Conservation (phyloP, 345 rosid genomes). For the Eucalyptus shirleyi region DNA sequence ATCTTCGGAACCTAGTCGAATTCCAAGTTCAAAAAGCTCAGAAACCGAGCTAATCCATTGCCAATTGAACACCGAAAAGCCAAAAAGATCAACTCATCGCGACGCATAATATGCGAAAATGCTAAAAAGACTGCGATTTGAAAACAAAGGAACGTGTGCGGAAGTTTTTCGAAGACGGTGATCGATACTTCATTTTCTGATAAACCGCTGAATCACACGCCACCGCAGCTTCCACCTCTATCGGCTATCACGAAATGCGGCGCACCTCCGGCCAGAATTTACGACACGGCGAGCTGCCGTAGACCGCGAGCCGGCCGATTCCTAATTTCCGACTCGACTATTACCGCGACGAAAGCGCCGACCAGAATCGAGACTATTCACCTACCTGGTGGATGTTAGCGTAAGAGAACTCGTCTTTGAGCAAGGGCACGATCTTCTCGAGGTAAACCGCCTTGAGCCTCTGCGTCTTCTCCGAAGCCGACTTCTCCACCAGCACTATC, state of each 20-base stretch:
- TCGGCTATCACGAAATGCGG: background rate
- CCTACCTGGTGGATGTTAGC: constrained; percentile 85
- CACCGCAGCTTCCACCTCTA: background rate
- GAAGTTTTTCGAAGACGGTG: background rate
- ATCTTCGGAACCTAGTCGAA: constrained; percentile 61
- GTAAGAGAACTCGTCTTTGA: constrained; percentile 77
- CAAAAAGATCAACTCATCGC: background rate
- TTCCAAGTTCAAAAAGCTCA: background rate
- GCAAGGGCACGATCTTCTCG: constrained; percentile 75
- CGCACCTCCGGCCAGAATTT: background rate
- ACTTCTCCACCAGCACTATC: constrained; percentile 67
- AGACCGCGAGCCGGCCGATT: background rate
- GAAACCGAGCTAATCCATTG: background rate
- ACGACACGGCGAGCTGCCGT: background rate
- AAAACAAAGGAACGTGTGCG: background rate
- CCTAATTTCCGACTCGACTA: background rate
- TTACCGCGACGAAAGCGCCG: background rate
- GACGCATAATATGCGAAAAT: background rate
- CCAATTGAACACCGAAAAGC: background rate
- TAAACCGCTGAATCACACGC: background rate
- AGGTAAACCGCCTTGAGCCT: constrained; percentile 63
- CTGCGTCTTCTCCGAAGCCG: constrained; percentile 55
- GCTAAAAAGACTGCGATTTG: background rate
- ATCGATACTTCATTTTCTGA: background rate
- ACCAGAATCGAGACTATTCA: background rate